A percentile compares a stretch with the other conserved stretches of the same genome.
These are phyloP conservation scores for Trichocomaceae sp. DNA, from an alignment of 2,329 filamentous ascomycete species.

Conservation along the genomic window DNA sequence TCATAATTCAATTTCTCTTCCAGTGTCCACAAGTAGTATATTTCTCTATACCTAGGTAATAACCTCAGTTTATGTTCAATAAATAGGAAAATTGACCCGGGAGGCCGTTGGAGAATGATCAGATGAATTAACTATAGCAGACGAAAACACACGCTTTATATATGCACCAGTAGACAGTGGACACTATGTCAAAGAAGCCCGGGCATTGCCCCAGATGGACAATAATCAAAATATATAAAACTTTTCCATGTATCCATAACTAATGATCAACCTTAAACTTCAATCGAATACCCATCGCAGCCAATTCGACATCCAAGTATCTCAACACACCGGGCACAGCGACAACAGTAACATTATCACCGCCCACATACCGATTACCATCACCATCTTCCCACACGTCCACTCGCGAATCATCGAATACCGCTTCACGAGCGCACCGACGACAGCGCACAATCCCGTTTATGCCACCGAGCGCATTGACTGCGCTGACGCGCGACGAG, in stretches of 20 bases:
- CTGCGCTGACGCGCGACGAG: constrained; percentile 37
- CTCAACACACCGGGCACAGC: constrained; percentile 88
- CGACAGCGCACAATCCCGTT: constrained; percentile 67
- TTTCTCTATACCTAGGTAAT: no score
- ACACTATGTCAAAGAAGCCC: background rate
- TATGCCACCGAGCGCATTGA: constrained; percentile 57
- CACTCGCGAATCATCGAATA: constrained; percentile 61
- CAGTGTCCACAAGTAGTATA: no score
- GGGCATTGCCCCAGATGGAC: background rate
- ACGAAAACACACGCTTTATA: constrained; percentile 4
- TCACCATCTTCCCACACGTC: constrained; percentile 82
- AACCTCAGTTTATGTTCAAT: no score
- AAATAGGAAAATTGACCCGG: no score
- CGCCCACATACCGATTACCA: constrained; percentile 76
- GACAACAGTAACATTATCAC: constrained; percentile 83
- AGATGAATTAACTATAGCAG: no score
- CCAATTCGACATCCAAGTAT: constrained; percentile 89
- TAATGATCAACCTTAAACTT: constrained; percentile 70
- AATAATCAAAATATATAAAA: background rate
- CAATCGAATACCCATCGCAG: constrained; percentile 92
- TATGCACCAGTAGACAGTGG: no score
- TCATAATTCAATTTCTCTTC: background rate
- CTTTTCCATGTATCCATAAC: background rate
- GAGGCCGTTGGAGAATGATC: no score
- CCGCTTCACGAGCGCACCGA: constrained; percentile 63